Conservation (phyloP, 2,329 filamentous ascomycete species). For the Beauveria australis region DNA sequence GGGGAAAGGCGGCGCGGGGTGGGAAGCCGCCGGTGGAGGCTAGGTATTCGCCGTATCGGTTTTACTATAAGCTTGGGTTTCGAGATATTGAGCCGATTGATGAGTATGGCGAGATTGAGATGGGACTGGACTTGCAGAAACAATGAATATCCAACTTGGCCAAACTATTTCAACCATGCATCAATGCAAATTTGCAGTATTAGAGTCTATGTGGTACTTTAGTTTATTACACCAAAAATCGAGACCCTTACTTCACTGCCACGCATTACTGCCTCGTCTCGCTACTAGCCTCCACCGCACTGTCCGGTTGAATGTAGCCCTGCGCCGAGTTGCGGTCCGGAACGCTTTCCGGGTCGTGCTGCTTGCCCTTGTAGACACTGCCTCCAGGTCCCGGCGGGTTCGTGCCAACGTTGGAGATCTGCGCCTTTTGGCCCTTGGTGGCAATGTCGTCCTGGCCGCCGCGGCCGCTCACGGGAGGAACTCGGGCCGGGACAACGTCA, state of each 20-base stretch:
- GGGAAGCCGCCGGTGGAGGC: background rate
- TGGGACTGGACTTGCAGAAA: background rate
- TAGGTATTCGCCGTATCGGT: conserved; percentile 7
- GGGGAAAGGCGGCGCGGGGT: background rate
- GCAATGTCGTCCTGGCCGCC: conserved; percentile 22
- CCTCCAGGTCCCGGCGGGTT: conserved; percentile 28
- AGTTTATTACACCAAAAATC: too few relatives aligned
- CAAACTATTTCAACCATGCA: too few relatives aligned
- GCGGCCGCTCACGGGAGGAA: conserved; percentile 18
- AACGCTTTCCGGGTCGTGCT: conserved; percentile 33
- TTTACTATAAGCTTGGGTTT: conserved; percentile 10
- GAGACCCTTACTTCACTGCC: background rate
- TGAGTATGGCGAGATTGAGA: conserved; percentile 7
- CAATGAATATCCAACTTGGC: too few relatives aligned
- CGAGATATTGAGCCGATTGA: background rate
- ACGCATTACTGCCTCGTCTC: conserved; percentile 14
- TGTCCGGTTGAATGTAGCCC: conserved; percentile 32
- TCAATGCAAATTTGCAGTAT: too few relatives aligned
- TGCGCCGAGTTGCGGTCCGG: conserved; percentile 35
- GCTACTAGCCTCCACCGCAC: conserved; percentile 28
- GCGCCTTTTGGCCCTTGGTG: conserved; percentile 28
- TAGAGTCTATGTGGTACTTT: too few relatives aligned
- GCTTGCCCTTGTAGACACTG: conserved; percentile 30
- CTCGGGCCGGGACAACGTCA: conserved; percentile 23
- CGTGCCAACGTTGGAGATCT: conserved; percentile 29